Evolutionary conservation across 2,329 filamentous ascomycete genomes (phyloP), one percentile per base, ranked within the genome.

Genomic region (Colletotrichum orbiculare): DNA sequence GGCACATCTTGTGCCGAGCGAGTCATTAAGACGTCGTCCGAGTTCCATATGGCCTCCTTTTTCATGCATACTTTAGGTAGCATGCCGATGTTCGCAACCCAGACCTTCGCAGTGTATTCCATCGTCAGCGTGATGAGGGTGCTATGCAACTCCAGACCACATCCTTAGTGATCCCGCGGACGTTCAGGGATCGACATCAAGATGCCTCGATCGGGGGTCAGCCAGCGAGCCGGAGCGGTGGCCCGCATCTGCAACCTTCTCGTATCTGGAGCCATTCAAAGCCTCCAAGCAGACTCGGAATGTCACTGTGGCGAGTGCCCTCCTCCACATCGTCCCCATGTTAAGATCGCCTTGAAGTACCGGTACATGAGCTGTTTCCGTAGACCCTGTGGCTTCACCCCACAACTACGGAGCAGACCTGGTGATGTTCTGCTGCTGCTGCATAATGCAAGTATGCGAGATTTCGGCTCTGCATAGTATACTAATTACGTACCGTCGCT

Each of bases 221-320:
- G 25, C 25, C 25, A 25, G 25, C 25, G 25, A 25, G 25, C 25
- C 33, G 45, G 17, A 9, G 54, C 8, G 13, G 2, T 12, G 45
- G 54, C 43, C 58, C 59, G 50, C 50, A 17, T 62, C 17, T 43
- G 43, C 45, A 4, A 49, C 25, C 43, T 42, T 54, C 52, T 56
- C 55, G 58, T 61, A 67, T 52, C 57, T 53, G 34, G 50, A 49
- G 43, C 66, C 63, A 66, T 39, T 49, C 41, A 52, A 25, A 45
- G 12, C 35, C 15, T 17, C 60, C 46, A n/a, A 46, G 39, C 45
- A 45, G 37, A 41, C 33, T 46, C 39, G 50, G 25, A 25, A 47
- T 25, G 52, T 48, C 15, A 39, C 35, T 63, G 54, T 60, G 59
- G 58, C 66, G 54, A 59, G 54, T 60, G 49, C 15, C 17, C 15